Base-by-base conservation (phyloP, 2,329 filamentous ascomycete species). In the Fusarium sp. region DNA sequence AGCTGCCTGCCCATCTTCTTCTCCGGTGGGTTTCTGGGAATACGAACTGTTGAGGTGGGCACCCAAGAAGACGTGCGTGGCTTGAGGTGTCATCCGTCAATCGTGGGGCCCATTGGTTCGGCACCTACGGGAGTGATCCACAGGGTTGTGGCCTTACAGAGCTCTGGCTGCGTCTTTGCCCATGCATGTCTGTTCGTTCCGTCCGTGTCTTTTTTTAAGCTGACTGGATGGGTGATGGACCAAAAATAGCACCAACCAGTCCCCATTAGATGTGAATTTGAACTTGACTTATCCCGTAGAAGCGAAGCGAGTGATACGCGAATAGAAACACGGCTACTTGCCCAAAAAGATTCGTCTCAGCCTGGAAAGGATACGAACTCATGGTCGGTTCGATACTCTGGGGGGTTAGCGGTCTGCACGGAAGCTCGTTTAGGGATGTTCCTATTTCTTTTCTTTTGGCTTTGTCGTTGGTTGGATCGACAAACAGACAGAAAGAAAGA, bases 1-100 rank as follows among this genome's bases (percentile, higher is more conserved):
- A 65, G 59, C 28, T 52, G 57, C 10, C 8, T 30, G 8, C 30
- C 30, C 30, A 30, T 62, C 33, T 40, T 62, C 57, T 62, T 38
- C 50, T 54, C 50, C 45, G 36, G 51, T 51, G 63, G 67, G 57
- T 42, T 72, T 52, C 45, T 60, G 62, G 16, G 34, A 74, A 74
- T 74, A 74, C 72, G 72, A 74, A 74, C 70, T 74, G 57, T 31
- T 57, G 62, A 69, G 72, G 72, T 70, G 72, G 71, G 71, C 70
- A 64, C 69, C 51, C 30, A 51, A 51, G 65, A 45, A 61, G 57
- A 62, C 52, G 50, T 62, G 62, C 60, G 65, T 72, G 72, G 67
- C 69, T 51, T 63, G 41, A 63, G 30, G 53, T 65, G 68, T 61
- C 64, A 70, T 65, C 46, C 61, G 38, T 63, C 38, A 46, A 69